Evolutionary conservation across 495 filamentous ascomycete genomes (phyloP).

Genomic region (Talaromyces stipitatus): DNA sequence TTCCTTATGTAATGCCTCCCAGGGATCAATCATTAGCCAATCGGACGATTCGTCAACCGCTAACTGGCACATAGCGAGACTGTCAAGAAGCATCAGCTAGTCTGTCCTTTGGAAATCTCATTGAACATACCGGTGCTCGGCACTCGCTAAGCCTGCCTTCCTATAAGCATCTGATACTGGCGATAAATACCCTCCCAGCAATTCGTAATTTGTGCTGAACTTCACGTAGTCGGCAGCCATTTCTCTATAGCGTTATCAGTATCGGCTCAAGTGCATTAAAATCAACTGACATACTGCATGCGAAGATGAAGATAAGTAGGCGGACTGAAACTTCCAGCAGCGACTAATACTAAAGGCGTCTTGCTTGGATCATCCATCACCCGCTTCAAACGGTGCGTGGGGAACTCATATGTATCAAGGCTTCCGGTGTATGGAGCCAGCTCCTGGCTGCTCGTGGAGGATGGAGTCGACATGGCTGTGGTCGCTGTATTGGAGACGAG

Average conservation of each 20-base stretch:
- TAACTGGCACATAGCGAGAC: constrained; percentile 63
- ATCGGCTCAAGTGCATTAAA: constrained; percentile 26
- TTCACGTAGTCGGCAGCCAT: constrained; percentile 77
- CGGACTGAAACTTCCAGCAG: constrained; percentile 86
- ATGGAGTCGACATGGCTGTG: not conserved
- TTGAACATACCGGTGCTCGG: constrained; percentile 54
- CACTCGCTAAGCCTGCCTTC: constrained; percentile 75
- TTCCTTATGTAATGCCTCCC: constrained; percentile 63
- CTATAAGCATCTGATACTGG: constrained; percentile 84
- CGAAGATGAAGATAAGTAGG: constrained; percentile 68
- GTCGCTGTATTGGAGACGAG: no score
- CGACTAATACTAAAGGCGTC: constrained; percentile 75
- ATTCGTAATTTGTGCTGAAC: constrained; percentile 77
- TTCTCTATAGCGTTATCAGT: constrained; percentile 45
- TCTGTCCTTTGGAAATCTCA: not conserved
- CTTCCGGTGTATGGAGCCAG: constrained; percentile 1
- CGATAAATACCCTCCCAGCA: constrained; percentile 76
- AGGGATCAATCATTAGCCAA: constrained; percentile 85
- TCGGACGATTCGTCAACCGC: constrained; percentile 67
- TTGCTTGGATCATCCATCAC: constrained; percentile 61
- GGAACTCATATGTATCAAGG: constrained; percentile 62
- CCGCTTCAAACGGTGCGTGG: constrained; percentile 57
- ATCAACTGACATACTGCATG: constrained; percentile 37
- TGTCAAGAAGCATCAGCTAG: constrained; percentile 10
- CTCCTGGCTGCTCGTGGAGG: not conserved